These are phyloP conservation scores for Russula olivacea DNA, from an alignment of 768 basidiomycete genomes.

Conservation along the genomic window DNA sequence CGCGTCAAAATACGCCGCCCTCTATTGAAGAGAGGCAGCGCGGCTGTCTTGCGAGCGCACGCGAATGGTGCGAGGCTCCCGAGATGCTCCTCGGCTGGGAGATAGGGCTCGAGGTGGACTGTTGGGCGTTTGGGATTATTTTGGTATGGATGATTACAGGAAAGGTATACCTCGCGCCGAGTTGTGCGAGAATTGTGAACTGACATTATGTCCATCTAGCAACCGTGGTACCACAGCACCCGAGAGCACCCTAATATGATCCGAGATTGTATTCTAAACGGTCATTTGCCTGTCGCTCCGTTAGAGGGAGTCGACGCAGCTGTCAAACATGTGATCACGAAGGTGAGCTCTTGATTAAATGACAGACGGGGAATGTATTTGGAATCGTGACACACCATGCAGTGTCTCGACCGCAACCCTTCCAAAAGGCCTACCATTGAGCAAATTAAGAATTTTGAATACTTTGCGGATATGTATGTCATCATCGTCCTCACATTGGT, in stretches of 20 bases:
- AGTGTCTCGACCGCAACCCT: constrained; percentile 25
- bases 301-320: constrained; percentile 3
- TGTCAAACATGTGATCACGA: constrained; percentile 14
- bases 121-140: constrained; percentile 23
- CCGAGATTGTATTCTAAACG: constrained; percentile 9
- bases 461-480: constrained; percentile 22
- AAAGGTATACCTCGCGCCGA: constrained; percentile 11
- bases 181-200: neutral
- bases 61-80: constrained; percentile 24
- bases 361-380: neutral
- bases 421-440: constrained; percentile 15
- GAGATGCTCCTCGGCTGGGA: constrained; percentile 24
- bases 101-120: constrained; percentile 23
- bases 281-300: neutral
- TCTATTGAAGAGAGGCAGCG: constrained; percentile 9
- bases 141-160: constrained; percentile 25
- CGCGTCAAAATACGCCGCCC: neutral
- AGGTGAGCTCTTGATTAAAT: constrained; percentile 5
- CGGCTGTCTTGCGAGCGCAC: neutral
- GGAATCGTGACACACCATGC: neutral
- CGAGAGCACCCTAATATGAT: constrained; percentile 3
- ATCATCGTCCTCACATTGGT: neutral
- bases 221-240: constrained; percentile 5
- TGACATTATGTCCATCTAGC: neutral
- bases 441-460: constrained; percentile 10